A percentile compares a stretch with the other conserved stretches of the same genome.
phyloP scores from a whole-genome alignment of 192 early-diverging fungal genomes.

The Pilaira anomala region DNA sequence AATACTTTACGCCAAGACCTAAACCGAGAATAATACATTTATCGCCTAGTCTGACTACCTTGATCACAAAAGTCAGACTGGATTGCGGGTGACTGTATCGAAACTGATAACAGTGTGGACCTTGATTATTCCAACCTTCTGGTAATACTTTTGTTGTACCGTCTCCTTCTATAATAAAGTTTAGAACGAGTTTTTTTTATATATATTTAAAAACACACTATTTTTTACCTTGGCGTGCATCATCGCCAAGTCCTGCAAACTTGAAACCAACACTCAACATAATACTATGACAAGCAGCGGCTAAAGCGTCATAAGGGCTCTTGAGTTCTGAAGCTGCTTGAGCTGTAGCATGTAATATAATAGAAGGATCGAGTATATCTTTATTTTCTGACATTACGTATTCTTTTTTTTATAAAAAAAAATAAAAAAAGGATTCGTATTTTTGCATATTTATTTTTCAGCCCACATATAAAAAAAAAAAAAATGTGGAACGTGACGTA shows the following conservation, averaged over 20 bases:
- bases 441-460: no score
- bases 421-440: background rate
- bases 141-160: slow-evolving; percentile 41
- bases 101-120: slow-evolving; percentile 56
- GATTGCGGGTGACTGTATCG: slow-evolving; percentile 67
- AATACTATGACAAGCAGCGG: slow-evolving; percentile 52
- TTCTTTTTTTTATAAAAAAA: background rate
- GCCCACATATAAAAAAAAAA: no score
- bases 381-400: background rate
- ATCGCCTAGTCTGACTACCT: slow-evolving; percentile 58
- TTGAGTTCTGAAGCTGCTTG: slow-evolving; percentile 21
- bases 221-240: slow-evolving; percentile 37
- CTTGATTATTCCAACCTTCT: slow-evolving; percentile 55
- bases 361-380: slow-evolving; percentile 29
- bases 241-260: slow-evolving; percentile 60
- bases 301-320: slow-evolving; percentile 47
- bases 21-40: slow-evolving; percentile 65
- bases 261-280: slow-evolving; percentile 64
- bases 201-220: background rate
- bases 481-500: no score
- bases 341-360: slow-evolving; percentile 19
- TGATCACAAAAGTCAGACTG: slow-evolving; percentile 63
- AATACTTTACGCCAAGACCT: slow-evolving; percentile 56
- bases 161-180: slow-evolving; percentile 16
- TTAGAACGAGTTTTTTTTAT: background rate